phyloP scores from a whole-genome alignment of 306 rosid species.

The Acacia crassicarpa region DNA sequence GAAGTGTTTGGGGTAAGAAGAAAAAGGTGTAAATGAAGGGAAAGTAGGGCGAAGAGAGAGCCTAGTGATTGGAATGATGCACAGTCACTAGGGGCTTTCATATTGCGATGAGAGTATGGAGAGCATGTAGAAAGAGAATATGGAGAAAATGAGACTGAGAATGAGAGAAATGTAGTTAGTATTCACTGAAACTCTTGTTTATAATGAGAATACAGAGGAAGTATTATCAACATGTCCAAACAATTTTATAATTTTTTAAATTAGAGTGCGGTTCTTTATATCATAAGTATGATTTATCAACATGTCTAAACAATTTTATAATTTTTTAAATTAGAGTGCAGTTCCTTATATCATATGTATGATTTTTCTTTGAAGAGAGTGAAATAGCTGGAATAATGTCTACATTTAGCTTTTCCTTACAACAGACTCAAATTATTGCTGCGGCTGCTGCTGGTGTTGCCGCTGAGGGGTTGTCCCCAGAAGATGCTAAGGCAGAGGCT shows the following conservation, averaged over 20 bases:
- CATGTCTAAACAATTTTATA: too few species aligned
- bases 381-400: conserved; percentile 33
- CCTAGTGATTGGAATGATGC: not conserved
- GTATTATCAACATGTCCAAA: too few species aligned
- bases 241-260: too few species aligned
- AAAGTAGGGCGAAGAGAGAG: not conserved
- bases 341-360: conserved; percentile 20
- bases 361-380: conserved; percentile 21
- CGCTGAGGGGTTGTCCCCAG: conserved; percentile 86
- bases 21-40: not conserved
- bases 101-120: not conserved
- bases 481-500: conserved; percentile 82
- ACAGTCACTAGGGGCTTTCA: not conserved
- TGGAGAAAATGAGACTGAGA: not conserved
- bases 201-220: not conserved
- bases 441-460: conserved; percentile 97
- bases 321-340: not conserved
- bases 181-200: not conserved
- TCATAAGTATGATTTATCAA: not conserved
- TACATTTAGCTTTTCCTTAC: conserved; percentile 49
- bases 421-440: conserved; percentile 96
- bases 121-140: not conserved
- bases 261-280: conserved; percentile 17
- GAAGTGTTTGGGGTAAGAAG: not conserved
- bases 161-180: not conserved